Evolutionary conservation across 2,329 filamentous ascomycete species (phyloP), one percentile per base, ranked within the genome.

Genomic region (Emericellopsis atlantica): DNA sequence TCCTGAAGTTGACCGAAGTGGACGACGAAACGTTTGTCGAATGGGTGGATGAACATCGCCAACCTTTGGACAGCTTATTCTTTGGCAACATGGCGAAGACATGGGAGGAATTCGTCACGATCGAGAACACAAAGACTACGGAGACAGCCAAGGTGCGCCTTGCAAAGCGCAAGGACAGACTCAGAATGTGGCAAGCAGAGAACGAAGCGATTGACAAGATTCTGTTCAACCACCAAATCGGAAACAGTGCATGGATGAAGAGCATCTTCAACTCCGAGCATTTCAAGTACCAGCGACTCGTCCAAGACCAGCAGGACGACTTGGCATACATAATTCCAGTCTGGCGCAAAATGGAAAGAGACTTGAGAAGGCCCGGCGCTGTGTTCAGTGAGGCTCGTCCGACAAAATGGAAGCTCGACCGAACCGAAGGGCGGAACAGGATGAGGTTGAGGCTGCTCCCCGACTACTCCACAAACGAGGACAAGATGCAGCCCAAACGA

Each of bases 261-360:
- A 96, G 95, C 51, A 95, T 98, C 33, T 92, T 90, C 58, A 80
- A 83, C 38, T 87, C 90, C 0, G 92, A 98, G 56, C 82, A 92
- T 48, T 76, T 90, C 54, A 96, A 95, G 56, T 82, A 94, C 48
- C 90, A 96, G 56, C 74, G 92, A 46, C 73, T 85, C 14, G 64
- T 88, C 41, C 92, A 98, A 59, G 93, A 98, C 52, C 86, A 95
- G 52, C 88, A 95, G 51, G 92, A 98, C 54, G 90, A 89, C 52
- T 73, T 85, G 43, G 71, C 74, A 1, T 95, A 87, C 54, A 74
- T 93, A 45, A 76, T 77, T 34, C 78, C 84, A 0, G 74, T 81
- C 1, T 88, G 92, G 55, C 73, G 75, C 5, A 87, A 81, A 53
- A 81, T 96, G 62, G 80, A 90, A 43, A 72, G 81, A 42, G 81